These are phyloP conservation scores for Croton setiger DNA, from an alignment of 441 rosid species.

Conservation along the genomic window DNA sequence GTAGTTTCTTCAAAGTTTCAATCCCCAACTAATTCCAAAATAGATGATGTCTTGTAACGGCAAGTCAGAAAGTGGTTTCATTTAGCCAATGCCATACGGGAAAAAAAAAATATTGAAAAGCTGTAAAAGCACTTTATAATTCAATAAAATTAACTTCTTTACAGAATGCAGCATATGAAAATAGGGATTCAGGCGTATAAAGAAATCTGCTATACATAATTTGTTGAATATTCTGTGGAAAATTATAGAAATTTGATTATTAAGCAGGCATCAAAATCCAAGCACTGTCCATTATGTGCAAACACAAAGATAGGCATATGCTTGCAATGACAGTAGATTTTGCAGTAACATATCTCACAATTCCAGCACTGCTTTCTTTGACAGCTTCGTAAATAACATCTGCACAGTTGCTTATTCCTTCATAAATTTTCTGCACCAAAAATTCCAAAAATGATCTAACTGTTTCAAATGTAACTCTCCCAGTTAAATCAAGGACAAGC, in stretches of 20 bases:
- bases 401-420: conserved; percentile 38
- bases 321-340: conserved; percentile 52
- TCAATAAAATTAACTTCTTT: background rate
- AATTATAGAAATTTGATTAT: background rate
- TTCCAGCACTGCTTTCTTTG: conserved; percentile 40
- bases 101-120: no score
- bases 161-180: background rate
- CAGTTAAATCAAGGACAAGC: conserved; percentile 65
- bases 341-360: conserved; percentile 41
- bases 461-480: conserved; percentile 60
- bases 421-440: conserved; percentile 40
- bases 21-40: background rate
- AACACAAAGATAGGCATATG: conserved; percentile 55
- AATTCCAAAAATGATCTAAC: conserved; percentile 63
- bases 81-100: background rate
- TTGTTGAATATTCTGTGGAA: background rate
- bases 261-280: conserved; percentile 52
- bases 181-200: background rate
- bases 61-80: background rate
- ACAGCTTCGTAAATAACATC: conserved; percentile 33
- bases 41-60: background rate
- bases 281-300: conserved; percentile 58
- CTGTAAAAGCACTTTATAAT: no score
- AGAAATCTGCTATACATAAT: background rate
- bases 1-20: background rate